Evolutionary conservation across 768 basidiomycete species (phyloP).

Genomic region (Hortiboletus flavorubellus): DNA sequence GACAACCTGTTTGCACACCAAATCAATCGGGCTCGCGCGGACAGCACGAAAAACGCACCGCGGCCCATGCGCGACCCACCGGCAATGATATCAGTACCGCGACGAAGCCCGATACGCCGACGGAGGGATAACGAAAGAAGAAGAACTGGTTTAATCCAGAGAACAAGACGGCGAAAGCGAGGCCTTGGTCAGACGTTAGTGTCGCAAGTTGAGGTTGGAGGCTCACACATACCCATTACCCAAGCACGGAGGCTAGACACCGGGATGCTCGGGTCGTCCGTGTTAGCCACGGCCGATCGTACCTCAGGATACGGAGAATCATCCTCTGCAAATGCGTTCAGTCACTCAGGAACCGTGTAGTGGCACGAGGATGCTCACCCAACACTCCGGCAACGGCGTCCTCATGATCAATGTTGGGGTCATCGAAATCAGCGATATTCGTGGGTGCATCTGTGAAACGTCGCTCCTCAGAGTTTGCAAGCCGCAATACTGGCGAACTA

Average conservation of each 20-base stretch:
- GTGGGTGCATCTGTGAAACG: conserved; percentile 1
- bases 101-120: conserved; percentile 46
- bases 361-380: conserved; percentile 10
- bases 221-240: conserved; percentile 41
- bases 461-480: no score
- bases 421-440: conserved; percentile 28
- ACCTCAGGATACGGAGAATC: conserved; percentile 88
- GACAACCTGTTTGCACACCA: conserved; percentile 32
- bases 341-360: conserved; percentile 8
- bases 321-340: conserved; percentile 40
- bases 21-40: background rate
- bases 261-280: conserved; percentile 66
- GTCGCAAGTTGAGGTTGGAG: fast-evolving
- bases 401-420: conserved; percentile 35
- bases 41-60: conserved; percentile 13
- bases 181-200: conserved; percentile 14
- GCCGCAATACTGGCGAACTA: background rate
- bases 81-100: conserved; percentile 71
- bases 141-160: conserved; percentile 80
- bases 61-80: conserved; percentile 63
- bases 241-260: conserved; percentile 56
- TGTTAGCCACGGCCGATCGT: conserved; percentile 70
- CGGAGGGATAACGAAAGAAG: conserved; percentile 62
- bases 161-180: conserved; percentile 55
- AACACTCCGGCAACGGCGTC: conserved; percentile 9